Base-by-base conservation (phyloP, 257 asterid genomes). In the Solanum sejunctum region DNA sequence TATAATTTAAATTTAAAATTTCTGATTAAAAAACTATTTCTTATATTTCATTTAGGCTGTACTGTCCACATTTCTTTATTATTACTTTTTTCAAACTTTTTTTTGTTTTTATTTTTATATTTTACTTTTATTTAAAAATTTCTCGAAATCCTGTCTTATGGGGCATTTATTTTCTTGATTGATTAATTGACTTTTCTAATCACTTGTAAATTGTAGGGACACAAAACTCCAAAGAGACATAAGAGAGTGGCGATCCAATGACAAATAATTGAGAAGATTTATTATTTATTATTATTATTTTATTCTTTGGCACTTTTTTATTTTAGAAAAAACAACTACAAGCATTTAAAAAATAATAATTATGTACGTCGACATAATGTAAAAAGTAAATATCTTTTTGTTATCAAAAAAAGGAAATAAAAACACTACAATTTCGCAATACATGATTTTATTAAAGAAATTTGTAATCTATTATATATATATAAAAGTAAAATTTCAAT, bases 1-100 rank as follows among this genome's bases (percentile, higher is more conserved):
- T 32, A 32, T 32, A 32, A 57, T 0, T 57, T 8, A 57, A 57
- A 57, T 5, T 57, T 12, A 1, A 18, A 0, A 57, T 20, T 0
- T 57, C 21, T 56, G 2, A 49, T 11, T 10, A 45, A 45, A 45
- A 45, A 45, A 3, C 2, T 45, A 8, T 10, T 1, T 45, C 51
- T 0, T 1, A 45, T 45, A 45, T 45, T 45, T 45, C 51, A 45
- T 45, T 45, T 45, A 8, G 11, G 10, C 51, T 9, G 9, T 54
- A 56, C 8, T 56, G 18, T 18, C 12, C 23, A 18, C 23, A 6
- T 56, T 56, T 52, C 56, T 52, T 52, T 12, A 52, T 52, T 10
- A 2, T 54, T 54, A 36, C 18, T 17, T 2, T 56, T 56, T 18
- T 56, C 8, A 56, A 56, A 56, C 9, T 21, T 32, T 32, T 32